These are phyloP conservation scores for Testicularia cyperi DNA, from an alignment of 1,284 basidiomycete genomes.

Conservation along the genomic window DNA sequence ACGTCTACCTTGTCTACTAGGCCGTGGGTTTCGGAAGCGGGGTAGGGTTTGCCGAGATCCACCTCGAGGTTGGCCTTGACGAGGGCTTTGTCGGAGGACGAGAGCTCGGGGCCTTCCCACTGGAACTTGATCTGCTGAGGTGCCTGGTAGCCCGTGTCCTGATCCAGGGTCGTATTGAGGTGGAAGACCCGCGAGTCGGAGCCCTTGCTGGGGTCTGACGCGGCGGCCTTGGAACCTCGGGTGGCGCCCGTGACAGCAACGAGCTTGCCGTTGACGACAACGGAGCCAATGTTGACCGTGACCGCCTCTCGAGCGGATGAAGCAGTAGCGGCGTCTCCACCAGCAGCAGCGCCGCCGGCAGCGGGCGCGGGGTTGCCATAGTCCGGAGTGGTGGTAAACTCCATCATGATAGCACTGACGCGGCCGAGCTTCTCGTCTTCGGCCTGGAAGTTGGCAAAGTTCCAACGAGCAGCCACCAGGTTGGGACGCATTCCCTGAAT, in stretches of 20 bases:
- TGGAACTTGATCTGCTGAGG: constrained; percentile 74
- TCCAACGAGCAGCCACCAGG: constrained; percentile 88
- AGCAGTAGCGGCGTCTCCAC: neutral
- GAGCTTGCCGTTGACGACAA: constrained; percentile 77
- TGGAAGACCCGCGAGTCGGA: constrained; percentile 72
- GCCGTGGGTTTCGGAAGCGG: constrained; percentile 64
- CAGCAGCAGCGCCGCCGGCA: neutral
- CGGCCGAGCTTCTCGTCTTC: constrained; percentile 64
- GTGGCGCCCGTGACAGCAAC: constrained; percentile 67
- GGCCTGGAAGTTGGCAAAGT: constrained; percentile 83
- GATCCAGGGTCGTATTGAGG: constrained; percentile 66
- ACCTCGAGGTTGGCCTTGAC: constrained; percentile 41
- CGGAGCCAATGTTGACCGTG: constrained; percentile 76
- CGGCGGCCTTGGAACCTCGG: constrained; percentile 54
- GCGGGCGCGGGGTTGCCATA: constrained; percentile 37
- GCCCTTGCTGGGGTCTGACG: constrained; percentile 63
- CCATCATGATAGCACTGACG: constrained; percentile 82
- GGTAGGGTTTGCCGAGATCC: constrained; percentile 49
- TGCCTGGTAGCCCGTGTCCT: constrained; percentile 77
- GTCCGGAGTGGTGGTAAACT: constrained; percentile 74
- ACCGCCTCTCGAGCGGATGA: constrained; percentile 23
- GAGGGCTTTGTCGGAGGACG: constrained; percentile 17
- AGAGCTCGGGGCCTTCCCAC: constrained; percentile 74
- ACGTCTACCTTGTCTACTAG: constrained; percentile 96
- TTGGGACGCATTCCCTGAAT: constrained; percentile 99